A percentile compares a stretch with the other conserved stretches of the same genome.
Conservation (phyloP, 2,329 filamentous ascomycete species). For the Pseudocercospora macadamiae region DNA sequence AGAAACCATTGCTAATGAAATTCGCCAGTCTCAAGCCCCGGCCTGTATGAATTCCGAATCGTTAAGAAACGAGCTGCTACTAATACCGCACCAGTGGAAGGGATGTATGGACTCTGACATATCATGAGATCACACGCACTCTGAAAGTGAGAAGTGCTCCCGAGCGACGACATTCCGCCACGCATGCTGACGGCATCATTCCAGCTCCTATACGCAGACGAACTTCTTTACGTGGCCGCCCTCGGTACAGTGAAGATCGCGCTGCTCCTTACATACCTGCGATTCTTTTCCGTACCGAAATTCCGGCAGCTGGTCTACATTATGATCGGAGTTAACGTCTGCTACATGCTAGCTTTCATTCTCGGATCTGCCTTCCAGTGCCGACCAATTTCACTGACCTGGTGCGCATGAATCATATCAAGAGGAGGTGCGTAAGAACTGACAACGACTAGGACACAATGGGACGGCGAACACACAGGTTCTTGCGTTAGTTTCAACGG, state of each 20-base stretch:
- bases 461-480: conserved; percentile 6
- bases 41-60: conserved; percentile 2
- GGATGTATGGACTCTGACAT: conserved; percentile 14
- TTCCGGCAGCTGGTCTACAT: conserved; percentile 16
- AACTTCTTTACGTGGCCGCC: conserved; percentile 11
- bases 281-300: conserved; percentile 14
- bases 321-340: conserved; percentile 9
- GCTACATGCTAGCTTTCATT: conserved; percentile 12
- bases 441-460: not conserved
- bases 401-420: conserved; percentile 1
- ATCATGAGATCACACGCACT: conserved; percentile 2
- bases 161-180: too few relatives aligned
- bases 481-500: conserved; percentile 5
- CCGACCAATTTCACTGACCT: conserved; percentile 10
- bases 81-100: not conserved
- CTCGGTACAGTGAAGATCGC: conserved; percentile 18
- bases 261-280: conserved; percentile 19
- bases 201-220: conserved; percentile 10
- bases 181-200: not conserved
- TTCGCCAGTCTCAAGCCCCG: conserved; percentile 4
- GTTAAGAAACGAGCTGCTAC: not conserved
- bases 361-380: conserved; percentile 15
- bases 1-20: not conserved
- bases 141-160: not conserved
- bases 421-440: not conserved